phyloP scores from a whole-genome alignment of 345 rosid genomes.

The Camelina sativa region DNA sequence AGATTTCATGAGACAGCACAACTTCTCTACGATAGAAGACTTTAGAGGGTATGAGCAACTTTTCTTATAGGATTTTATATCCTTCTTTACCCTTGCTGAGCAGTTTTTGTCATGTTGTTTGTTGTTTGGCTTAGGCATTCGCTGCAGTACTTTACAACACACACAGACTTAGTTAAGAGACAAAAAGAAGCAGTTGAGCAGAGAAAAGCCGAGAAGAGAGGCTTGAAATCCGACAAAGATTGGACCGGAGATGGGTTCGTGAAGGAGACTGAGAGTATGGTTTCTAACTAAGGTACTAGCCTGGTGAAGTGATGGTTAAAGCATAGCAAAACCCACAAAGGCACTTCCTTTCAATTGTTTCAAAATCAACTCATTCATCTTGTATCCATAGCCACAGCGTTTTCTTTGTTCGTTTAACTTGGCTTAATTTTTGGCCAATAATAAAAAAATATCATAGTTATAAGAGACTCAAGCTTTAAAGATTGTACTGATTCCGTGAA shows the following conservation, averaged over 20 bases:
- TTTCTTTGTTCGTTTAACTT: slow-evolving; percentile 1
- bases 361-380: neutral
- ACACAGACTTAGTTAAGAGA: slow-evolving; percentile 76
- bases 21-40: slow-evolving; percentile 81
- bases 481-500: neutral
- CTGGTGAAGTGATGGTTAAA: slow-evolving; percentile 20
- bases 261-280: slow-evolving; percentile 93
- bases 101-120: neutral
- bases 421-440: neutral
- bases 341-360: slow-evolving; percentile 5
- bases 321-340: neutral
- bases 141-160: slow-evolving; percentile 89
- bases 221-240: slow-evolving; percentile 90
- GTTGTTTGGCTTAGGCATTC: slow-evolving; percentile 56
- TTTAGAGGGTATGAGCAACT: slow-evolving; percentile 76
- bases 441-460: neutral
- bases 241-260: slow-evolving; percentile 99
- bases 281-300: slow-evolving; percentile 61
- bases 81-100: slow-evolving; percentile 1
- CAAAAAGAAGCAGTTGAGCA: slow-evolving; percentile 84
- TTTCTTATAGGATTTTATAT: neutral
- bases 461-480: neutral
- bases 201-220: slow-evolving; percentile 76
- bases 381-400: neutral
- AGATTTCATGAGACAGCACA: slow-evolving; percentile 89